Percentiles rank a stretch among this genome's conserved stretches.
phyloP scores from a whole-genome alignment of 2,329 filamentous ascomycete genomes.

The Aspergillus sp. region DNA sequence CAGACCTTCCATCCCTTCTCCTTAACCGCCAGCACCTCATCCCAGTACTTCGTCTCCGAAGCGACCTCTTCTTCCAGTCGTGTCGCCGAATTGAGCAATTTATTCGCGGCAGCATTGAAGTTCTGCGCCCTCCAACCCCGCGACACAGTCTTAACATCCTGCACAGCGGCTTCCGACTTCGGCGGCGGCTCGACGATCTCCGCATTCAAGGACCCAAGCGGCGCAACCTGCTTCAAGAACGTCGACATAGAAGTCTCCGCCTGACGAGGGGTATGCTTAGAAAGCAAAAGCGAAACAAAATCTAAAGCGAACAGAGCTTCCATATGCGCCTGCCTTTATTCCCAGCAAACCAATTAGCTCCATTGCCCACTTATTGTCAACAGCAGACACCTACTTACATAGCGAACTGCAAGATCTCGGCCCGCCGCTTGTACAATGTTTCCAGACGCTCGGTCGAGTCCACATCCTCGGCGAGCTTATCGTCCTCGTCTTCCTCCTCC shows the following conservation, averaged over 20 bases:
- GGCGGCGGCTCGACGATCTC: conserved; percentile 66
- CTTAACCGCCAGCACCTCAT: conserved; percentile 77
- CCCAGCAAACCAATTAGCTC: conserved; percentile 11
- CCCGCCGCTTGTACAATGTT: conserved; percentile 45
- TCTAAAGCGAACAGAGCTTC: conserved; percentile 69
- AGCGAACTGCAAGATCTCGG: conserved; percentile 48
- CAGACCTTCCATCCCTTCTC: conserved; percentile 85
- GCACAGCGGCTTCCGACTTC: conserved; percentile 55
- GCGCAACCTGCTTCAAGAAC: conserved; percentile 68
- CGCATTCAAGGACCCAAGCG: conserved; percentile 71
- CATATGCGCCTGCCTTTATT: conserved; percentile 45
- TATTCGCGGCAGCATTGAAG: conserved; percentile 72
- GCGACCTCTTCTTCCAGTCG: conserved; percentile 75
- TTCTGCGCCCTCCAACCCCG: conserved; percentile 77
- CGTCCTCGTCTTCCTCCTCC: conserved; percentile 47
- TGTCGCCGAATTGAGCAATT: conserved; percentile 69
- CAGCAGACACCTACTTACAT: conserved; percentile 31
- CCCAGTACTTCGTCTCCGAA: conserved; percentile 85
- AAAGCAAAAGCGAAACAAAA: conserved; percentile 78
- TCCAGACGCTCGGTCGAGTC: conserved; percentile 43
- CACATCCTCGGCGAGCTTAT: conserved; percentile 31
- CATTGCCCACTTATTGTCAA: neutral
- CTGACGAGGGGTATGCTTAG: conserved; percentile 74
- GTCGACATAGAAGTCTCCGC: conserved; percentile 71
- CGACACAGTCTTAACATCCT: conserved; percentile 57